A percentile compares a stretch with the other conserved stretches of the same genome.
Conservation (phyloP, 768 basidiomycete genomes). For the Suillus fuscotomentosus region DNA sequence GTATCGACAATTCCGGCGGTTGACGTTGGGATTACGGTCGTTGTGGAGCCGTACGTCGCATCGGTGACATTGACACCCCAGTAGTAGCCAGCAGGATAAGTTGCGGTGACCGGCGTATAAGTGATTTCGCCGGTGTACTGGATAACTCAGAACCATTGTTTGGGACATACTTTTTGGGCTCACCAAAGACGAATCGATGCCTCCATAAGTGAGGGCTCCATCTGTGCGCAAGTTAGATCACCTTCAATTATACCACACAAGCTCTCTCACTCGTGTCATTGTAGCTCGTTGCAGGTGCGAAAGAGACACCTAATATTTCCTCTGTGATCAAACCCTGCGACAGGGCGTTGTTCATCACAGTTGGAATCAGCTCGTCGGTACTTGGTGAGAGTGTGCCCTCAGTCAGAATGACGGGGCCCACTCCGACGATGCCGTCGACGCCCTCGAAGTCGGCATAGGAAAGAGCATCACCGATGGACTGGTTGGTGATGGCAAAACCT, state of each 20-base stretch:
- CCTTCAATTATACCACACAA: background rate
- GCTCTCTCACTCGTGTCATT: slow-evolving; percentile 6
- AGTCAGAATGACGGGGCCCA: slow-evolving; percentile 16
- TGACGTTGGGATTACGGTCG: slow-evolving; percentile 10
- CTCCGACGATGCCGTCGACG: slow-evolving; percentile 19
- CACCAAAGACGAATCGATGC: slow-evolving; percentile 11
- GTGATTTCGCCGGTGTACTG: slow-evolving; percentile 17
- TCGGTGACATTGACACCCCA: slow-evolving; percentile 19
- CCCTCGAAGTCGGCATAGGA: slow-evolving; percentile 14
- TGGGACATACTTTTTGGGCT: background rate
- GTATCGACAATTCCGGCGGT: slow-evolving; percentile 21
- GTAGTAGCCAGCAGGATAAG: slow-evolving; percentile 16
- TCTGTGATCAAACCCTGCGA: slow-evolving; percentile 13
- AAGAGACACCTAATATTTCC: slow-evolving; percentile 16
- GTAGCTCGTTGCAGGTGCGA: slow-evolving; percentile 12
- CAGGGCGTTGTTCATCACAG: slow-evolving; percentile 17
- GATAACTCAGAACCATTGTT: background rate
- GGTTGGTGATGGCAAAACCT: slow-evolving; percentile 16
- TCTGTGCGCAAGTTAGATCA: slow-evolving; percentile 1
- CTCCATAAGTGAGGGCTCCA: slow-evolving; percentile 19
- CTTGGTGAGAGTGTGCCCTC: slow-evolving; percentile 7
- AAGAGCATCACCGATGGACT: slow-evolving; percentile 20
- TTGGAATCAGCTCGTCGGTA: slow-evolving; percentile 12
- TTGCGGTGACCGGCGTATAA: slow-evolving; percentile 19
- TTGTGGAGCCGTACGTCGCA: slow-evolving; percentile 3